These are phyloP conservation scores for Furcasterigmium sp. DNA, from an alignment of 2,329 filamentous ascomycete genomes.

Conservation along the genomic window DNA sequence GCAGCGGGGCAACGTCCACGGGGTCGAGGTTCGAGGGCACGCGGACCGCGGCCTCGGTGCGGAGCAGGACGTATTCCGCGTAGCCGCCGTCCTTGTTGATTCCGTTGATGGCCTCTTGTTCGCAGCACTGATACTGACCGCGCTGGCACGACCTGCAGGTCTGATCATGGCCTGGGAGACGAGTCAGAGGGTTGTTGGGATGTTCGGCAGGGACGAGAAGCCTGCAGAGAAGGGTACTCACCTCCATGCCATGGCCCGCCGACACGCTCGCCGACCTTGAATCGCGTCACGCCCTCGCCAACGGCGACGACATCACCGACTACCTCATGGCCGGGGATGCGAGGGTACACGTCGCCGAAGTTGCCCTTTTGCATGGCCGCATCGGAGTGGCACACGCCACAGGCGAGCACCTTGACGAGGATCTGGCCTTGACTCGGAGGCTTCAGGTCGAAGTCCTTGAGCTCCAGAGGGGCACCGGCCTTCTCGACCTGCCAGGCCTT, in stretches of 20 bases:
- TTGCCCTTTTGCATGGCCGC: constrained; percentile 39
- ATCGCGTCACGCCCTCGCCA: constrained; percentile 49
- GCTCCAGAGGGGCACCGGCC: constrained; percentile 42
- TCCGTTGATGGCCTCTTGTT: constrained; percentile 58
- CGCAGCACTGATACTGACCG: constrained; percentile 64
- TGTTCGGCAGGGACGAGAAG: too few relatives aligned
- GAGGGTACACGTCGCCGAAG: constrained; percentile 40
- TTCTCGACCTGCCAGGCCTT: constrained; percentile 59
- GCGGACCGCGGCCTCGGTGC: constrained; percentile 53
- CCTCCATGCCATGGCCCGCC: constrained; percentile 66
- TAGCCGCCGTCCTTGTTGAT: constrained; percentile 62
- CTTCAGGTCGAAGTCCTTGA: constrained; percentile 57
- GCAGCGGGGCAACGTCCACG: constrained; percentile 50
- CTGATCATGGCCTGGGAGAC: constrained; percentile 47
- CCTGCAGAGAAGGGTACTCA: too few relatives aligned
- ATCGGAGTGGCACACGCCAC: constrained; percentile 68
- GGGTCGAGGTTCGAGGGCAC: constrained; percentile 49
- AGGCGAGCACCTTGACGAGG: constrained; percentile 66
- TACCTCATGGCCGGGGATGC: constrained; percentile 65
- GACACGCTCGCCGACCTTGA: constrained; percentile 60
- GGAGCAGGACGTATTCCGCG: constrained; percentile 57
- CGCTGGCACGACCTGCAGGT: constrained; percentile 59
- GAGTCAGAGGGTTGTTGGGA: not conserved
- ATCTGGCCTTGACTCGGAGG: constrained; percentile 52
- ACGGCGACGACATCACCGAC: constrained; percentile 62